Percentiles rank a stretch among this genome's conserved stretches.
These are phyloP conservation scores for Cudoniella acicularis DNA, from an alignment of 495 filamentous ascomycete genomes.

Conservation along the genomic window DNA sequence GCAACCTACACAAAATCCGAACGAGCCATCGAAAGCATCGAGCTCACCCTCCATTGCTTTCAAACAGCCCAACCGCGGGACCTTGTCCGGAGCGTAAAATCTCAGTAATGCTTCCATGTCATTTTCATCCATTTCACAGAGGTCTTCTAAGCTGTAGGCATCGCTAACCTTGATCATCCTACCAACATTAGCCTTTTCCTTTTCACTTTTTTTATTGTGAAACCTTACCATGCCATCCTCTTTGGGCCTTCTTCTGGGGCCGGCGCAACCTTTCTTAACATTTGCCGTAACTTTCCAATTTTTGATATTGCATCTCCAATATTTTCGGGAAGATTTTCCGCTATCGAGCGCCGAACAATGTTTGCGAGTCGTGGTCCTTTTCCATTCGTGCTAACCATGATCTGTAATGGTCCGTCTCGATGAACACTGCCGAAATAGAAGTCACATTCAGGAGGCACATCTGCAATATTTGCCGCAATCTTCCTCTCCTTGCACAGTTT, in stretches of 20 bases:
- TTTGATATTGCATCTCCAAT: conserved; percentile 79
- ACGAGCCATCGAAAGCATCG: conserved; percentile 54
- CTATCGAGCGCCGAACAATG: conserved; percentile 80
- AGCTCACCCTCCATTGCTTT: conserved; percentile 44
- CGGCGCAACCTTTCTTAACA: conserved; percentile 75
- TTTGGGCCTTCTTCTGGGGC: conserved; percentile 69
- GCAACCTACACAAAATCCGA: conserved; percentile 52
- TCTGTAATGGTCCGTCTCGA: conserved; percentile 89
- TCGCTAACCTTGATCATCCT: conserved; percentile 93
- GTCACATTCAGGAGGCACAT: conserved; percentile 94
- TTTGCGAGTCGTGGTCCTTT: conserved; percentile 92
- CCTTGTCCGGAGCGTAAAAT: conserved; percentile 57
- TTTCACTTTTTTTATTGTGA: not conserved
- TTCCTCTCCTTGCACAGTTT: conserved; percentile 80
- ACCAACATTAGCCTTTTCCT: conserved; percentile 8
- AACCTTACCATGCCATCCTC: conserved; percentile 80
- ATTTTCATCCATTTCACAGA: conserved; percentile 76
- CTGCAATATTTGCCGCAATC: conserved; percentile 92
- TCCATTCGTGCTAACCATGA: conserved; percentile 98
- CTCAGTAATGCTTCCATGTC: conserved; percentile 77
- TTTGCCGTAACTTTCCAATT: conserved; percentile 74
- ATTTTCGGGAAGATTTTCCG: conserved; percentile 65
- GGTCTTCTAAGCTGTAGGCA: conserved; percentile 76
- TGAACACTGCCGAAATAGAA: conserved; percentile 98
- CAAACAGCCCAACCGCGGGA: conserved; percentile 45